Evolutionary conservation across 208 protist genomes (phyloP), one percentile per base, ranked within the genome.

Genomic region (Trichomonas vaginalis): DNA sequence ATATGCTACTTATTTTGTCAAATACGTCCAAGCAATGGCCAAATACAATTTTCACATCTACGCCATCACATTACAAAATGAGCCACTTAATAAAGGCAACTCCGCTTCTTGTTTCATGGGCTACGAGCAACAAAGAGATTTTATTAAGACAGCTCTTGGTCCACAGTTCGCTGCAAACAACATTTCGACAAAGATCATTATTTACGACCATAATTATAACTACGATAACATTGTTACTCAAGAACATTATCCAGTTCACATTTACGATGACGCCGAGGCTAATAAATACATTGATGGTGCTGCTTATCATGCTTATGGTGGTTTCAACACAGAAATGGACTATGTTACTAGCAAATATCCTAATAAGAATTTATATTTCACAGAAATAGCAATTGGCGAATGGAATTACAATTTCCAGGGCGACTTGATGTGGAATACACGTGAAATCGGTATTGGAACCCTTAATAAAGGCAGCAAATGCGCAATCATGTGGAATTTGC

Each of bases 381-480:
- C 82, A 27, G 82, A 88, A 88, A 88, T 88, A 10, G 46, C 82
- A 17, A 88, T 88, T 88, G 82, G 82, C 47, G 82, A 88, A n/a
- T 88, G 82, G 82, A n/a, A 27, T 9, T 88, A 88, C 32, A 23
- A 0, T 48, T 88, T 88, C 82, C 17, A 47, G 40, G 46, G 40
- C 8, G 82, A 88, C 17, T 47, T 88, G 17, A 88, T 88, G 82
- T 88, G 82, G 82, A 88, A 45, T n/a, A 48, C 47, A 1, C 35
- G 82, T n/a, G 82, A 88, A 23, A 40, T 88, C 17, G 35, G 82
- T 42, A 45, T 88, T 47, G 82, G 82, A 0, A 88, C 82, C 21
- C 17, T 88, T 14, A 88, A 88, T 23, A 45, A 47, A 48, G 35
- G 35, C 4, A 35, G n/a, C 23, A 45, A 47, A 32, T 0, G 3